phyloP scores from a whole-genome alignment of 139 green algal genomes.

The Asterochloris sp. region DNA sequence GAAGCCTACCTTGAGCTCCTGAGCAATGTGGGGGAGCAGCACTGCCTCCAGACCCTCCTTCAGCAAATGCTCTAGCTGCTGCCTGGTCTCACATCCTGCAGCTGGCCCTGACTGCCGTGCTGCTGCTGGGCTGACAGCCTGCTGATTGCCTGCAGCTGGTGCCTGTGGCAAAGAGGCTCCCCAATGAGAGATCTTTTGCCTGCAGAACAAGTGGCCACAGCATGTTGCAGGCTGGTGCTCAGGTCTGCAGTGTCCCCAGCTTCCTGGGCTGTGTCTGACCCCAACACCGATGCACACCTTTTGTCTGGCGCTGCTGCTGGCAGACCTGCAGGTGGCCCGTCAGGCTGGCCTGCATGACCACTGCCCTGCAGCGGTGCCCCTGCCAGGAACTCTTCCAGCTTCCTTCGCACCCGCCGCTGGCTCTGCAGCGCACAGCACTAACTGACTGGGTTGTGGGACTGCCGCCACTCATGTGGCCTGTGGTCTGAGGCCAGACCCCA shows the following conservation, averaged over 20 bases:
- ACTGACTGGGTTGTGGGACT: background rate
- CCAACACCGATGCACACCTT: background rate
- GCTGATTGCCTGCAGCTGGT: background rate
- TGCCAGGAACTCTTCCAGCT: conserved; percentile 28
- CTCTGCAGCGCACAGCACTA: background rate
- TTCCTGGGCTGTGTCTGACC: background rate
- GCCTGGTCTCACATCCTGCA: background rate
- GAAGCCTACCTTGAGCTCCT: background rate
- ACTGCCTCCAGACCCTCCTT: background rate
- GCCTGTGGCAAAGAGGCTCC: background rate
- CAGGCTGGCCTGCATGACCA: background rate
- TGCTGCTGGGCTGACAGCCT: background rate
- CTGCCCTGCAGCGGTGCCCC: conserved; percentile 15
- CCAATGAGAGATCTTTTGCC: background rate
- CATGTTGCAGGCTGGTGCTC: background rate
- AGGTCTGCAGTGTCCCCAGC: background rate
- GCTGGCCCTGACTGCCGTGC: background rate
- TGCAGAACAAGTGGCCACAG: background rate
- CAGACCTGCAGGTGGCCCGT: background rate
- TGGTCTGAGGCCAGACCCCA: background rate
- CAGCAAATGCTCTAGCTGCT: background rate
- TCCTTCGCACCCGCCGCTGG: conserved; percentile 19
- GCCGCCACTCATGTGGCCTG: background rate
- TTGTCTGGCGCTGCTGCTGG: background rate
- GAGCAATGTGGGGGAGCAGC: no score